Base-by-base conservation (phyloP, 2,329 filamentous ascomycete species). In the Fusarium sp. region DNA sequence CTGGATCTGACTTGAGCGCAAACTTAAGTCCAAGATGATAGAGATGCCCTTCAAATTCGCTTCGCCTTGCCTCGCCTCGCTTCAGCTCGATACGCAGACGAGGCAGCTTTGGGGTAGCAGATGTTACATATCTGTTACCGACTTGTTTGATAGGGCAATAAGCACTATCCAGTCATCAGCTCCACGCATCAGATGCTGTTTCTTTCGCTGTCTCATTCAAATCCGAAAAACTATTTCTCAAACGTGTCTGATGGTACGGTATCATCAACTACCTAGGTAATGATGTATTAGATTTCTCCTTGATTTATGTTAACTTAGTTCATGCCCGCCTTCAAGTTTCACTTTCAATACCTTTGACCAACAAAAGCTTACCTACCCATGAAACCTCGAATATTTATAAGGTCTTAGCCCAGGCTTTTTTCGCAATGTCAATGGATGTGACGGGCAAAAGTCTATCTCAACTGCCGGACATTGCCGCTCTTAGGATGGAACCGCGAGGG, bases 21-120 rank as follows among this genome's bases (percentile, higher is more conserved):
- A 56, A 56, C 45, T 42, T 32, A 30, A 60, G 41, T 57, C 56
- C 61, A 26, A 67, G 24, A 68, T 53, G 30, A 35, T 38, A n/a
- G 32, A 32, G 20, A 66, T 56, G 56, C 32, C 50, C 44, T 60
- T 26, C 18, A 35, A 26, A 50, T 50, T 35, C 18, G 30, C 44
- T 20, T 57, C 53, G 26, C 36, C n/a, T 41, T 26, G n/a, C 51
- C n/a, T 56, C 51, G 26, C 38, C 24, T 41, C 35, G n/a, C 51
- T 57, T 41, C 62, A 68, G 67, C 55, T 55, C 59, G 42, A 55
- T 32, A 58, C 69, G 44, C 35, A 55, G 60, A 45, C 63, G 66
- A 59, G 55, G 64, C 62, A 74, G 55, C 36, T 64, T 42, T 72
- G 63, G 58, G 47, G 68, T 57, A 59, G 22, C 48, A 53, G 35